These are phyloP conservation scores for Xylaria flabelliformis DNA, from an alignment of 495 filamentous ascomycete genomes.

Conservation along the genomic window DNA sequence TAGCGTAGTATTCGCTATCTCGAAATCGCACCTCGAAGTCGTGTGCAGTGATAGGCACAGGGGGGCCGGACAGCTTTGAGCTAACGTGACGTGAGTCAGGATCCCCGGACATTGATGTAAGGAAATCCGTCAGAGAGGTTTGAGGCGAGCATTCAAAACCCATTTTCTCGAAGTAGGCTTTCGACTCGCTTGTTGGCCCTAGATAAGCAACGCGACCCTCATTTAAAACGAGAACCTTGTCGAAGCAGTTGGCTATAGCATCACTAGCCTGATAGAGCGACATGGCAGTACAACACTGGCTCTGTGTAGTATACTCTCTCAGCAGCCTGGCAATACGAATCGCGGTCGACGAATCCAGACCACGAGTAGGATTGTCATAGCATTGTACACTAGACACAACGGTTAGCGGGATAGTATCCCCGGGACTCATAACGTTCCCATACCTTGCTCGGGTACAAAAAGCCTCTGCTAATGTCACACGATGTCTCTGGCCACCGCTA, in stretches of 20 bases:
- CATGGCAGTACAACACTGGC: slow-evolving; percentile 62
- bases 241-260: slow-evolving; percentile 66
- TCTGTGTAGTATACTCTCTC: slow-evolving; percentile 63
- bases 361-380: slow-evolving; percentile 59
- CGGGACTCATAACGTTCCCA: slow-evolving; percentile 7
- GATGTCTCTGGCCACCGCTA: slow-evolving; percentile 66
- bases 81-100: slow-evolving; percentile 24
- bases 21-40: slow-evolving; percentile 76
- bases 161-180: slow-evolving; percentile 65
- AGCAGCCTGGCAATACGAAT: slow-evolving; percentile 55
- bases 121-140: slow-evolving; percentile 76
- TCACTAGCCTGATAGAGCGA: slow-evolving; percentile 78
- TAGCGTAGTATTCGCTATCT: slow-evolving; percentile 63
- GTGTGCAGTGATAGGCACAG: slow-evolving; percentile 59
- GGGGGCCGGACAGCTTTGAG: slow-evolving; percentile 45
- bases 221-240: slow-evolving; percentile 71
- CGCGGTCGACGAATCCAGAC: slow-evolving; percentile 57
- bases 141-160: slow-evolving; percentile 71
- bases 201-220: slow-evolving; percentile 72
- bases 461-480: slow-evolving; percentile 63
- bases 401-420: background rate
- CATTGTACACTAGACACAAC: slow-evolving; percentile 44
- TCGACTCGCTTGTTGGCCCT: slow-evolving; percentile 60
- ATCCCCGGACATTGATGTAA: slow-evolving; percentile 70
- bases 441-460: slow-evolving; percentile 56